phyloP scores from a whole-genome alignment of 2,329 filamentous ascomycete species.

The Myriangium duriaei region DNA sequence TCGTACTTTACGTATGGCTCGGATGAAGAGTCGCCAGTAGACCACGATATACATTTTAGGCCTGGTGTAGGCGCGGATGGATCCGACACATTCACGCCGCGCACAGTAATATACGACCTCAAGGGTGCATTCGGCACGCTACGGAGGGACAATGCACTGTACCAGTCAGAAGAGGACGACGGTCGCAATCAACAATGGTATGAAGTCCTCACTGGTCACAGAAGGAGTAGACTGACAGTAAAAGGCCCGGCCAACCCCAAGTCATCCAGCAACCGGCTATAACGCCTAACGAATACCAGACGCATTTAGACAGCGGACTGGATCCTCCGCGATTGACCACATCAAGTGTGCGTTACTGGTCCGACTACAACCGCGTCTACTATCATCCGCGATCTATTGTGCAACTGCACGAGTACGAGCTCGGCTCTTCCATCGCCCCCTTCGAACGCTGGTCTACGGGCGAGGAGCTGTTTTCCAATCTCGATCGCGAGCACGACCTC shows the following conservation, averaged over 20 bases:
- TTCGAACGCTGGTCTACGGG: slow-evolving; percentile 68
- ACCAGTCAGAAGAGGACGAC: slow-evolving; percentile 46
- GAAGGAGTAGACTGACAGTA: slow-evolving; percentile 1
- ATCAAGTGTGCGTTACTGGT: slow-evolving; percentile 82
- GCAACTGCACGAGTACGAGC: slow-evolving; percentile 76
- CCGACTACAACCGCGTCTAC: slow-evolving; percentile 85
- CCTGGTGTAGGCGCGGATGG: slow-evolving; percentile 72
- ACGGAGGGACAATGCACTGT: slow-evolving; percentile 76
- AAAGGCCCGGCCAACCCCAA: slow-evolving; percentile 53
- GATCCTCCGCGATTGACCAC: slow-evolving; percentile 51
- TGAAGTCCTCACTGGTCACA: slow-evolving; percentile 9
- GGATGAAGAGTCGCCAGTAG: slow-evolving; percentile 52
- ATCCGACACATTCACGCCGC: slow-evolving; percentile 79
- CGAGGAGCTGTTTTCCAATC: slow-evolving; percentile 52
- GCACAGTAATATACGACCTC: slow-evolving; percentile 86
- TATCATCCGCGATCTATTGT: slow-evolving; percentile 82
- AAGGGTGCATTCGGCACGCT: slow-evolving; percentile 88
- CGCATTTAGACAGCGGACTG: slow-evolving; percentile 60
- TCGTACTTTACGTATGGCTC: slow-evolving; percentile 89
- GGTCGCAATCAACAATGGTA: slow-evolving; percentile 34
- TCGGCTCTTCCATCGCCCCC: slow-evolving; percentile 66
- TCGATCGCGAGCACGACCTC: slow-evolving; percentile 59
- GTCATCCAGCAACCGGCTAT: slow-evolving; percentile 59
- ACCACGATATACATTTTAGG: slow-evolving; percentile 83
- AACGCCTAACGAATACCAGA: slow-evolving; percentile 61